Conservation (phyloP, 371 early-diverging fungal genomes). For the Thermomucor indicae-seudaticae region DNA sequence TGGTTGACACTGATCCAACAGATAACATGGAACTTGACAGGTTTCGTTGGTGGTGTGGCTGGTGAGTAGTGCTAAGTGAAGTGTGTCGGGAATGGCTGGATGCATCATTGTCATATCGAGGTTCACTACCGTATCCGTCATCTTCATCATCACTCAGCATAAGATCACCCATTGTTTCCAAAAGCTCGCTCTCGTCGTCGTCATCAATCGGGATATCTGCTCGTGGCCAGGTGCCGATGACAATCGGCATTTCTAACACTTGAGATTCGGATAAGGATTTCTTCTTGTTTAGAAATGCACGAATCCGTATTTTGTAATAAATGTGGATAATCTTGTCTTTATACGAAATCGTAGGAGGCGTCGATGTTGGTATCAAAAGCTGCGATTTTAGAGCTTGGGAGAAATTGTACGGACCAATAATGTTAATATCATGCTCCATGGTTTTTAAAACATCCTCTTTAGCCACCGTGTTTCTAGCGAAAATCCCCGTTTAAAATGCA, state of each 20-base stretch:
- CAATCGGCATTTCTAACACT: slow-evolving; percentile 33
- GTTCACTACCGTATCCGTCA: slow-evolving; percentile 4
- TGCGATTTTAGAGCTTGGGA: slow-evolving; percentile 24
- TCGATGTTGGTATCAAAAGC: slow-evolving; percentile 39
- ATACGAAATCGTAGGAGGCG: slow-evolving; percentile 39
- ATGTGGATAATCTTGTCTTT: slow-evolving; percentile 31
- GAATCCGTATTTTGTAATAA: slow-evolving; percentile 31
- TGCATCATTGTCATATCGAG: background rate
- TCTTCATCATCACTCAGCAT: slow-evolving; percentile 16
- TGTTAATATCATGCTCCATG: slow-evolving; percentile 15
- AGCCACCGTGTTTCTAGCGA: slow-evolving; percentile 7
- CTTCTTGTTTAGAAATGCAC: slow-evolving; percentile 11
- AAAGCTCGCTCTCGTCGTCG: slow-evolving; percentile 30
- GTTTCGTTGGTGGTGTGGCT: background rate
- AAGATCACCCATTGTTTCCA: slow-evolving; percentile 4
- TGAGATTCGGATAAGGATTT: slow-evolving; percentile 4
- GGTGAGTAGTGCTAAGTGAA: background rate
- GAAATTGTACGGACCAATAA: slow-evolving; percentile 13
- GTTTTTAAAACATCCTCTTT: slow-evolving; percentile 18
- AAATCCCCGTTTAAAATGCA: background rate
- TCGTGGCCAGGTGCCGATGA: slow-evolving; percentile 45
- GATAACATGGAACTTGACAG: background rate
- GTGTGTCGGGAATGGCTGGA: slow-evolving; percentile 1
- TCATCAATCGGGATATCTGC: slow-evolving; percentile 45
- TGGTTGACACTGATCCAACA: slow-evolving; percentile 9